phyloP scores from a whole-genome alignment of 148 eudicot genomes.

The Cornus kousa region DNA sequence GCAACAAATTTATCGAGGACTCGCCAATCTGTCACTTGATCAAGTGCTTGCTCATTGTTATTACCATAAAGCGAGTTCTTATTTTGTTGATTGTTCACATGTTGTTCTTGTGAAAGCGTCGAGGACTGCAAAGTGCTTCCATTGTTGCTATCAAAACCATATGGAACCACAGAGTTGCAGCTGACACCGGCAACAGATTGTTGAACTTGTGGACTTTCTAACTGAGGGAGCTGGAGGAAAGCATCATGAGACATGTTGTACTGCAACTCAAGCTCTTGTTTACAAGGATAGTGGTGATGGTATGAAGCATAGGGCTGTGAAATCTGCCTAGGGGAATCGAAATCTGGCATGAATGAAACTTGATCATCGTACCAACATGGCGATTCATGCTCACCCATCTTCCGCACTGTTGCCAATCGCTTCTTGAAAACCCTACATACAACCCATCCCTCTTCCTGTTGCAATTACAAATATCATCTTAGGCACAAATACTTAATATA shows the following conservation, averaged over 20 bases:
- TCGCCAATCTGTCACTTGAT: conserved; percentile 83
- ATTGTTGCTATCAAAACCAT: conserved; percentile 14
- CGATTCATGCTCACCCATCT: conserved; percentile 47
- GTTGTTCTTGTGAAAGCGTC: conserved; percentile 26
- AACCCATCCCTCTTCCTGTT: conserved; percentile 95
- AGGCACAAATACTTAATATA: neutral
- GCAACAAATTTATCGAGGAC: conserved; percentile 82
- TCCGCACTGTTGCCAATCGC: conserved; percentile 51
- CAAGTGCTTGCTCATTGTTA: conserved; percentile 26
- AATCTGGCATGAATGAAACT: conserved; percentile 60
- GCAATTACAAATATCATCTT: neutral
- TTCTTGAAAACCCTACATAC: conserved; percentile 87
- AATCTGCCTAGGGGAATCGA: conserved; percentile 52
- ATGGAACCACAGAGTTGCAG: conserved; percentile 27
- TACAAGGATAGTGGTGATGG: conserved; percentile 40
- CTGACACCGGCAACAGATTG: conserved; percentile 14
- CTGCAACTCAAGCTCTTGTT: conserved; percentile 56
- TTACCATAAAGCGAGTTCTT: conserved; percentile 25
- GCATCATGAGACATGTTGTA: conserved; percentile 47
- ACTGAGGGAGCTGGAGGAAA: conserved; percentile 64
- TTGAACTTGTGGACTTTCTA: conserved; percentile 62
- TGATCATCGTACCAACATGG: conserved; percentile 79
- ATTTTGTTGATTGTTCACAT: conserved; percentile 24
- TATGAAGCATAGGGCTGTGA: conserved; percentile 41
- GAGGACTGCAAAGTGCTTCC: conserved; percentile 24